Evolutionary conservation across 345 rosid species (phyloP).

Genomic region (Anacardium occidentale): DNA sequence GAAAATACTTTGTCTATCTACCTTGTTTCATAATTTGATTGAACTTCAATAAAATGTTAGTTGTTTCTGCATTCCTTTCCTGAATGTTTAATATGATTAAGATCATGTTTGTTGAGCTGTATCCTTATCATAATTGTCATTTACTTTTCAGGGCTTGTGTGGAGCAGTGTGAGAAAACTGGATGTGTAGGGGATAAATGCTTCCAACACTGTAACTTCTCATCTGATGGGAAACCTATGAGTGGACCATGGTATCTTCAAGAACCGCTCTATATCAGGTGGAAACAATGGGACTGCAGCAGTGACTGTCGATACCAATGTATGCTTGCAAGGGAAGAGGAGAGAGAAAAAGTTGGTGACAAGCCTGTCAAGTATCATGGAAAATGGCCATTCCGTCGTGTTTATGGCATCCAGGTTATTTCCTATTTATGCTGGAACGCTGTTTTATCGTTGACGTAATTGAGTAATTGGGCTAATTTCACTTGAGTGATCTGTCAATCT

Average conservation of each 20-base stretch:
- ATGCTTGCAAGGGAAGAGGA: conserved; percentile 89
- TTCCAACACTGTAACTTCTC: conserved; percentile 87
- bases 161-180: conserved; percentile 71
- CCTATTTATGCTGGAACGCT: not conserved
- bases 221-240: conserved; percentile 76
- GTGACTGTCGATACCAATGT: conserved; percentile 70
- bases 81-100: not conserved
- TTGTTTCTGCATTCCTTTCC: not conserved
- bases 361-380: conserved; percentile 79
- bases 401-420: conserved; percentile 67
- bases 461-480: conserved; percentile 1
- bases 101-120: not conserved
- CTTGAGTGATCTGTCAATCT: not conserved
- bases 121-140: conserved; percentile 13
- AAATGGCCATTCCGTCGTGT: conserved; percentile 87
- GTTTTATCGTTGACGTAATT: not conserved
- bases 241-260: conserved; percentile 82
- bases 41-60: not conserved
- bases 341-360: conserved; percentile 54
- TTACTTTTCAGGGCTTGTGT: conserved; percentile 59
- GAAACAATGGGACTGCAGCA: conserved; percentile 90
- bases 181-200: conserved; percentile 76
- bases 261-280: conserved; percentile 81
- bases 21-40: not conserved
- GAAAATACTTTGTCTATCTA: conserved; percentile 1